These are phyloP conservation scores for Blastomyces percursus DNA, from an alignment of 2,329 filamentous ascomycete genomes.

Conservation along the genomic window DNA sequence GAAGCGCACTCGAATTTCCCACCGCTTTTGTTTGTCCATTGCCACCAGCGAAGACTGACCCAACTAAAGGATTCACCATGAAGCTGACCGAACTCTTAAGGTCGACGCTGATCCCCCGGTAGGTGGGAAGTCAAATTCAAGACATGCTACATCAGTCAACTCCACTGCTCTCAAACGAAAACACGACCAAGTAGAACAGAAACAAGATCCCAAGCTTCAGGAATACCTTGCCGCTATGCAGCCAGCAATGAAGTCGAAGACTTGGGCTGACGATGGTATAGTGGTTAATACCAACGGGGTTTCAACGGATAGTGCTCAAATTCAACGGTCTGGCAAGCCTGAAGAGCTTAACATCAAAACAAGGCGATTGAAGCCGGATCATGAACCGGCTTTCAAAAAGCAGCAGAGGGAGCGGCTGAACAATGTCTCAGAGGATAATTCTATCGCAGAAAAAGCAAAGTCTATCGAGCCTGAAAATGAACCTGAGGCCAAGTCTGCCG, in stretches of 20 bases:
- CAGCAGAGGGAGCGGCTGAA: constrained; percentile 2
- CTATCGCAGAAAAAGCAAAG: background rate
- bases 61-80: constrained; percentile 22
- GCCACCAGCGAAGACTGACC: constrained; percentile 17
- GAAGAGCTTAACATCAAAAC: constrained; percentile 40
- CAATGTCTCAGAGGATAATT: background rate
- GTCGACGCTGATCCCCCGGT: constrained; percentile 28
- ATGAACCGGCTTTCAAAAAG: background rate
- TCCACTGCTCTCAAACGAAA: constrained; percentile 32
- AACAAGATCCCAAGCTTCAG: constrained; percentile 65
- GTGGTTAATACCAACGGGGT: constrained; percentile 21
- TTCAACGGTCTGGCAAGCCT: constrained; percentile 20
- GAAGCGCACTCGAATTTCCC: background rate
- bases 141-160: constrained; percentile 11
- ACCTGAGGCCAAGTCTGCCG: constrained; percentile 15
- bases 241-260: constrained; percentile 52
- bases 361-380: constrained; percentile 1
- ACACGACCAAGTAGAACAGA: constrained; percentile 44
- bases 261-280: constrained; percentile 47
- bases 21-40: constrained; percentile 13
- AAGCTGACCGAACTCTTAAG: constrained; percentile 33
- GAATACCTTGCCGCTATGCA: constrained; percentile 83
- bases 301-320: constrained; percentile 16
- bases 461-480: constrained; percentile 15
- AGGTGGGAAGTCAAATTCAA: constrained; percentile 17